Evolutionary conservation across 1,139 yeast species (phyloP).

Genomic region (Meyerozyma guilliermondii): DNA sequence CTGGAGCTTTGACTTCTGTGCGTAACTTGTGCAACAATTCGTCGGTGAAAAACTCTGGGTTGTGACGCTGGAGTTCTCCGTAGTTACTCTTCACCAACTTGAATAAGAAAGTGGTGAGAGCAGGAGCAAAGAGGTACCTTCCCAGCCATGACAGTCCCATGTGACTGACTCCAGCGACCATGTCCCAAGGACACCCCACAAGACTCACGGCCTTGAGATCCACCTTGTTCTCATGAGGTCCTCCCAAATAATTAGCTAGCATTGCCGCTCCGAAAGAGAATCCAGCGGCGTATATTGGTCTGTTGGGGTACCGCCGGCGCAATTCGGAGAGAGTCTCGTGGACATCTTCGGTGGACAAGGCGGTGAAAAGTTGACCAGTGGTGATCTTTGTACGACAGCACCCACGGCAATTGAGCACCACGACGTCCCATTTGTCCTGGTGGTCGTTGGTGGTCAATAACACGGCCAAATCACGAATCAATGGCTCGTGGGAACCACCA

Average conservation of each 20-base stretch:
- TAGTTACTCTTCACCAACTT: conserved; percentile 61
- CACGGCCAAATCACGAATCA: conserved; percentile 62
- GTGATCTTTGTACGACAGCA: conserved; percentile 81
- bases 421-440: conserved; percentile 47
- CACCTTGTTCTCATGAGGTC: conserved; percentile 27
- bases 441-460: conserved; percentile 17
- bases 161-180: conserved; percentile 51
- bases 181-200: conserved; percentile 44
- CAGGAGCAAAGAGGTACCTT: conserved; percentile 54
- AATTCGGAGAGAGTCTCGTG: conserved; percentile 54
- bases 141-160: conserved; percentile 57
- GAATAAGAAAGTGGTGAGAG: conserved; percentile 61
- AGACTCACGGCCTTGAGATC: conserved; percentile 58
- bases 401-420: conserved; percentile 78
- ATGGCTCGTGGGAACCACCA: conserved; percentile 89
- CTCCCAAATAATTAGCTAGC: conserved; percentile 71
- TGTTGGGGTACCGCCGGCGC: conserved; percentile 54
- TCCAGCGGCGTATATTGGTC: conserved; percentile 75
- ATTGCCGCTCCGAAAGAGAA: conserved; percentile 87
- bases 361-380: conserved; percentile 71
- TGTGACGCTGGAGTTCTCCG: conserved; percentile 39
- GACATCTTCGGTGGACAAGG: conserved; percentile 69
- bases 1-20: conserved; percentile 29
- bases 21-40: conserved; percentile 27
- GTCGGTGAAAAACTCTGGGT: conserved; percentile 28